Percentiles rank a stretch among this genome's conserved stretches.
Conservation (phyloP, 1,139 yeast species). For the Pichia sorboxylosa region DNA sequence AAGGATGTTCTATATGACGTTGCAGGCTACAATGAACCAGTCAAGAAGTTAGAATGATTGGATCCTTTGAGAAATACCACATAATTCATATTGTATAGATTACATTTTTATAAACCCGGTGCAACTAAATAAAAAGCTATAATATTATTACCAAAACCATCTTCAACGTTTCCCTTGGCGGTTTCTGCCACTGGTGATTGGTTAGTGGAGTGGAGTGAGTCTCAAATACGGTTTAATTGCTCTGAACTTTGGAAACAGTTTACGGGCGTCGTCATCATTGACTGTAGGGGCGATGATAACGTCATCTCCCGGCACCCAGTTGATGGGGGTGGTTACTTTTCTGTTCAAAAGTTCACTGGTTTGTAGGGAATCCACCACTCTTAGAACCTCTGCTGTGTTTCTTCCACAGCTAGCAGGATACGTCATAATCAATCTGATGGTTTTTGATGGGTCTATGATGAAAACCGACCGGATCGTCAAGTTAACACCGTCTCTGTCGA, state of each 20-base stretch:
- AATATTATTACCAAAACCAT: no score
- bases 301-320: slow-evolving; percentile 82
- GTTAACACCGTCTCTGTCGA: slow-evolving; percentile 47
- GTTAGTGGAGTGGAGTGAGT: slow-evolving; percentile 28
- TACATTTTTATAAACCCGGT: no score
- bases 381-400: slow-evolving; percentile 76
- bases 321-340: slow-evolving; percentile 71
- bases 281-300: slow-evolving; percentile 72
- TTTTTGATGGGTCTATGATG: slow-evolving; percentile 71
- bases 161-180: no score
- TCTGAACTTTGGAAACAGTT: slow-evolving; percentile 64
- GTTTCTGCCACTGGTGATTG: neutral
- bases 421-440: slow-evolving; percentile 57
- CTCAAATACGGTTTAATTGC: slow-evolving; percentile 70
- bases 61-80: no score
- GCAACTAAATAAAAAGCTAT: no score
- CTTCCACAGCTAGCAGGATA: slow-evolving; percentile 85
- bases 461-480: slow-evolving; percentile 74
- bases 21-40: slow-evolving; percentile 24
- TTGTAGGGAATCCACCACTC: slow-evolving; percentile 74
- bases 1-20: slow-evolving; percentile 52
- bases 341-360: slow-evolving; percentile 45
- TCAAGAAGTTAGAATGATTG: slow-evolving; percentile 15
- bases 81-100: no score
- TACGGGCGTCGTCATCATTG: slow-evolving; percentile 59